These are phyloP conservation scores for Arthonia radiata DNA, from an alignment of 495 filamentous ascomycete species.

Conservation along the genomic window DNA sequence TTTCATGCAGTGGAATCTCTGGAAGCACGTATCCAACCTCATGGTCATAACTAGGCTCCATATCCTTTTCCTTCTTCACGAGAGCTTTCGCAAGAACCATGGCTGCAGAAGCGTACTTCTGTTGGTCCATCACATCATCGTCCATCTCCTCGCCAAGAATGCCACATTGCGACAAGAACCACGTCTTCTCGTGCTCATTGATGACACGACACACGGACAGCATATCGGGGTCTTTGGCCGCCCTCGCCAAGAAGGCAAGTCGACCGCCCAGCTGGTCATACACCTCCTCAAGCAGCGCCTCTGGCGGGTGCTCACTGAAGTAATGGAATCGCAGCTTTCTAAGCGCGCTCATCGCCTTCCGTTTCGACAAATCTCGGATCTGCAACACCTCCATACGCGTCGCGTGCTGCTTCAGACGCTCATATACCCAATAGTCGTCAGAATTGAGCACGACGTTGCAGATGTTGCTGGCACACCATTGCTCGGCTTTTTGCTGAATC, in stretches of 20 bases:
- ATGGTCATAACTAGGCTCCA: slow-evolving; percentile 33
- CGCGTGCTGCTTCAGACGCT: slow-evolving; percentile 68
- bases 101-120: slow-evolving; percentile 43
- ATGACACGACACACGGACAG: slow-evolving; percentile 54
- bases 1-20: slow-evolving; percentile 56
- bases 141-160: slow-evolving; percentile 86
- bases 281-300: slow-evolving; percentile 39
- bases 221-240: slow-evolving; percentile 62
- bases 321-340: slow-evolving; percentile 49
- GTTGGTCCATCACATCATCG: slow-evolving; percentile 97
- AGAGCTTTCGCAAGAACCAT: slow-evolving; percentile 84
- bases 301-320: slow-evolving; percentile 27
- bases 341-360: slow-evolving; percentile 48
- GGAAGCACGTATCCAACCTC: slow-evolving; percentile 55
- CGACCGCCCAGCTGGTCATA: slow-evolving; percentile 73
- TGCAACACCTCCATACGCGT: slow-evolving; percentile 80
- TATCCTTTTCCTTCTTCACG: slow-evolving; percentile 52
- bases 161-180: slow-evolving; percentile 46
- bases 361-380: slow-evolving; percentile 55
- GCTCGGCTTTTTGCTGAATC: slow-evolving; percentile 83
- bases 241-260: slow-evolving; percentile 59
- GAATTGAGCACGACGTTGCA: slow-evolving; percentile 79
- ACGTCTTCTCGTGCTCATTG: slow-evolving; percentile 59
- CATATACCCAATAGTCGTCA: slow-evolving; percentile 97
- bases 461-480: slow-evolving; percentile 61